Conservation (phyloP, 2,329 filamentous ascomycete genomes). For the Ascochyta viciae-villosae region DNA sequence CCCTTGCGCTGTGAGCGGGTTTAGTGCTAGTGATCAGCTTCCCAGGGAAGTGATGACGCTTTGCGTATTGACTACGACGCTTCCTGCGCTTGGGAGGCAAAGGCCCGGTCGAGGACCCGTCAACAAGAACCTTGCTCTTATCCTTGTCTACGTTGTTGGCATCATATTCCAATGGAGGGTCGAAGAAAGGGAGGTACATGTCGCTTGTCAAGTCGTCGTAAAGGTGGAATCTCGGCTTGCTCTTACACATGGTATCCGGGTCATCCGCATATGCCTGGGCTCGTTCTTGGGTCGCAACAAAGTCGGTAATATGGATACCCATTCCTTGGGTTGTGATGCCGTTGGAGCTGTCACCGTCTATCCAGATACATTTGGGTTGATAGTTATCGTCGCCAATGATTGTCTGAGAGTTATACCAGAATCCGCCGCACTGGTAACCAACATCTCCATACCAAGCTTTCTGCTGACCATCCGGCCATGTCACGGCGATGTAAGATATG, state of each 20-base stretch:
- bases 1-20: slow-evolving; percentile 40
- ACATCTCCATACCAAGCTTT: slow-evolving; percentile 24
- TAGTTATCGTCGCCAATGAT: slow-evolving; percentile 16
- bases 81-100: slow-evolving; percentile 3
- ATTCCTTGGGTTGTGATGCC: slow-evolving; percentile 18
- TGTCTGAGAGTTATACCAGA: slow-evolving; percentile 23
- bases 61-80: slow-evolving; percentile 1
- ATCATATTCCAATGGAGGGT: slow-evolving; percentile 34
- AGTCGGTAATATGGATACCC: slow-evolving; percentile 25
- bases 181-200: slow-evolving; percentile 32
- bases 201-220: slow-evolving; percentile 31
- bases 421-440: slow-evolving; percentile 11
- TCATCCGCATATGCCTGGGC: slow-evolving; percentile 11
- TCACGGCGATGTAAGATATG: slow-evolving; percentile 22
- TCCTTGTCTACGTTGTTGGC: slow-evolving; percentile 21
- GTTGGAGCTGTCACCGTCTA: slow-evolving; percentile 20
- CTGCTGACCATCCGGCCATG: slow-evolving; percentile 20
- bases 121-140: slow-evolving; percentile 4
- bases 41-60: slow-evolving; percentile 14
- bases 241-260: slow-evolving; percentile 19
- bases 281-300: slow-evolving; percentile 16
- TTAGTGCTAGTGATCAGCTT: slow-evolving; percentile 12
- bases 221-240: slow-evolving; percentile 20
- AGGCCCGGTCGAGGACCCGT: slow-evolving; percentile 2
- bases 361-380: slow-evolving; percentile 20